Conservation (phyloP, 108 stramenopile species). For the Aurantiochytrium sp. region DNA sequence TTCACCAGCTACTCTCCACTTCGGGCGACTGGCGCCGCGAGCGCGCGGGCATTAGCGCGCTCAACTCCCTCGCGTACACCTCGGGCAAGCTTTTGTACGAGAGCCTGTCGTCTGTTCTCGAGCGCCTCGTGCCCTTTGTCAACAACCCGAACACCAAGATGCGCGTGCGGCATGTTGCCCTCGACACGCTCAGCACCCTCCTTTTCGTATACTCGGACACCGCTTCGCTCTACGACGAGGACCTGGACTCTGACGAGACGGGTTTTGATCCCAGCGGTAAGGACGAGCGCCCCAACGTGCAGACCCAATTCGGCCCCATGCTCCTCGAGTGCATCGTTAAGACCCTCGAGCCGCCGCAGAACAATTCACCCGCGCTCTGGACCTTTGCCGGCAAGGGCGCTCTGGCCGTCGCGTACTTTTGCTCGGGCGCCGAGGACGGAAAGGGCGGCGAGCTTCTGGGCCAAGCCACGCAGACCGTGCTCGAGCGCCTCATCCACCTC, state of each 20-base stretch:
- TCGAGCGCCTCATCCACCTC: not conserved
- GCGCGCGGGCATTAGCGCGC: not conserved
- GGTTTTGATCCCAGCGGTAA: not conserved
- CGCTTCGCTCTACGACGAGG: not conserved
- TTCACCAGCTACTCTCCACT: not conserved
- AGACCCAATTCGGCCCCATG: not conserved
- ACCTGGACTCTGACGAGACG: not conserved
- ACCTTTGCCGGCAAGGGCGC: conserved; percentile 1
- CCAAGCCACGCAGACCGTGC: not conserved
- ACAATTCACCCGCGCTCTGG: not conserved
- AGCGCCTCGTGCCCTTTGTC: not conserved
- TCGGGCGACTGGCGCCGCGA: not conserved
- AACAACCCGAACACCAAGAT: not conserved
- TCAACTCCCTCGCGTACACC: not conserved
- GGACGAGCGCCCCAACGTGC: not conserved
- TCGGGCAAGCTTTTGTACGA: not conserved
- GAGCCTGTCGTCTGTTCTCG: conserved; percentile 7
- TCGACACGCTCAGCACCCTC: not conserved
- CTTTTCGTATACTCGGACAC: not conserved
- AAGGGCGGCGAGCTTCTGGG: not conserved
- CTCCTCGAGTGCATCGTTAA: not conserved
- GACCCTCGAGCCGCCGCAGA: not conserved
- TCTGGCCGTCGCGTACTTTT: not conserved
- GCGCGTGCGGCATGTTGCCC: not conserved
- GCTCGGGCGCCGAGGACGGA: not conserved